Evolutionary conservation across 2,329 filamentous ascomycete genomes (phyloP).

Genomic region (Beauveria rudraprayagi): DNA sequence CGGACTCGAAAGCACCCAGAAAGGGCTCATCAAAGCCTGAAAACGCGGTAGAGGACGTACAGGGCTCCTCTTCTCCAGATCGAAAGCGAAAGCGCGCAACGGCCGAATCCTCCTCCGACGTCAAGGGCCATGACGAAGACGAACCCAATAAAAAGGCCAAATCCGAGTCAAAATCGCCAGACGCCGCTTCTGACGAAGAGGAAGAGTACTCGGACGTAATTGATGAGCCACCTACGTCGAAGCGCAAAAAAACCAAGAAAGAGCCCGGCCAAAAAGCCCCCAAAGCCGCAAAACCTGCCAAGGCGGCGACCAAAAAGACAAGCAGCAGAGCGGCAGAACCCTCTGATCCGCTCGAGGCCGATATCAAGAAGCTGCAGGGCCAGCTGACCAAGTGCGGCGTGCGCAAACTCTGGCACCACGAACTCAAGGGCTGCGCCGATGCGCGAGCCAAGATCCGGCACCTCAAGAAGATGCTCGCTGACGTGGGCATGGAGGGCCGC

Average conservation of each 20-base stretch:
- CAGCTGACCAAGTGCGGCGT: conserved; percentile 87
- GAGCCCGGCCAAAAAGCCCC: conserved; percentile 17
- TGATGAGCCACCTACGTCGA: conserved; percentile 59
- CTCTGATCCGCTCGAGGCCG: conserved; percentile 58
- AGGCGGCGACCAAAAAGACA: conserved; percentile 35
- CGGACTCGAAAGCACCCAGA: conserved; percentile 20
- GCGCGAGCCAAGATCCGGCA: conserved; percentile 73
- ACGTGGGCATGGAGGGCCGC: conserved; percentile 80
- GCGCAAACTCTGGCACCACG: conserved; percentile 82
- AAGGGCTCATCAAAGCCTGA: conserved; percentile 27
- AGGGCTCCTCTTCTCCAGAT: background rate
- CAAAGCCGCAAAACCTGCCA: conserved; percentile 20
- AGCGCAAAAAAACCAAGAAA: conserved; percentile 44
- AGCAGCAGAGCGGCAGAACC: conserved; percentile 22
- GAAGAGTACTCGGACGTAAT: conserved; percentile 49
- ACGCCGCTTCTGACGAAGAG: conserved; percentile 23
- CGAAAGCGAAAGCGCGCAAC: conserved; percentile 13
- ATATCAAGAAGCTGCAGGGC: conserved; percentile 81
- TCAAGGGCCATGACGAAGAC: conserved; percentile 12
- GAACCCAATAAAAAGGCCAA: conserved; percentile 8
- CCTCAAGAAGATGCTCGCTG: conserved; percentile 67
- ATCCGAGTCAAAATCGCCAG: conserved; percentile 6
- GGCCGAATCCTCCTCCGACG: conserved; percentile 14
- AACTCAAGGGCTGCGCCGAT: conserved; percentile 70
- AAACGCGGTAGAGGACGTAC: conserved; percentile 14